A percentile compares a stretch with the other conserved stretches of the same genome.
These are phyloP conservation scores for Santalum album DNA, from an alignment of 164 flowering plant species.

Conservation along the genomic window DNA sequence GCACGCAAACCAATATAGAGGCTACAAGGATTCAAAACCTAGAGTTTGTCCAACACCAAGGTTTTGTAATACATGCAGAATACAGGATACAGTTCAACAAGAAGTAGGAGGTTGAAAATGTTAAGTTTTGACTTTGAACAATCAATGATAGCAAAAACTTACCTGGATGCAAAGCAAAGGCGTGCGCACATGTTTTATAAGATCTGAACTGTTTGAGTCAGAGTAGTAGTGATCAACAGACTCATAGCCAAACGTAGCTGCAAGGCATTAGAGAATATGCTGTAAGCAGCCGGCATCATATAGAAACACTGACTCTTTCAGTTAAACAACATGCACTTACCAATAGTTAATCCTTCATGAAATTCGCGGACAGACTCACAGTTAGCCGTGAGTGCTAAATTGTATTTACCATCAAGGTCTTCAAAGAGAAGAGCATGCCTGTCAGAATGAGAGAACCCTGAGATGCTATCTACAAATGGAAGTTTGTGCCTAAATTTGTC, in stretches of 20 bases:
- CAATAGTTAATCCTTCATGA: constrained; percentile 81
- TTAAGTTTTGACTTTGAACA: no score
- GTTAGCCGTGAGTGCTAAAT: constrained; percentile 56
- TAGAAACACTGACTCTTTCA: neutral
- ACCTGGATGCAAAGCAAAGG: constrained; percentile 95
- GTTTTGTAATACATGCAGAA: no score
- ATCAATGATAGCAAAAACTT: constrained; percentile 2
- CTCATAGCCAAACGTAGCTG: constrained; percentile 94
- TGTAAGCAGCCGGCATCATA: constrained; percentile 3
- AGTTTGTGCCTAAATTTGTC: neutral
- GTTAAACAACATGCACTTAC: constrained; percentile 17
- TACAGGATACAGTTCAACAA: no score
- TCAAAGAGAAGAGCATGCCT: constrained; percentile 82
- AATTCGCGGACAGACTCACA: constrained; percentile 77
- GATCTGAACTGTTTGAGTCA: constrained; percentile 73
- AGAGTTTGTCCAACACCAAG: no score
- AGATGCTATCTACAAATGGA: neutral
- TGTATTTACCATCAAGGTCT: constrained; percentile 69
- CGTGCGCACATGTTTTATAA: constrained; percentile 54
- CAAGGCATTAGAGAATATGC: constrained; percentile 7
- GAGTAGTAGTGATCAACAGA: constrained; percentile 87
- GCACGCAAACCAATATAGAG: no score
- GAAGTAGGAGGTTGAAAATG: no score
- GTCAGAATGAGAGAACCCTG: constrained; percentile 9
- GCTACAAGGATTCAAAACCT: no score